Conservation (phyloP, 495 filamentous ascomycete species). For the Xylaria sp. region DNA sequence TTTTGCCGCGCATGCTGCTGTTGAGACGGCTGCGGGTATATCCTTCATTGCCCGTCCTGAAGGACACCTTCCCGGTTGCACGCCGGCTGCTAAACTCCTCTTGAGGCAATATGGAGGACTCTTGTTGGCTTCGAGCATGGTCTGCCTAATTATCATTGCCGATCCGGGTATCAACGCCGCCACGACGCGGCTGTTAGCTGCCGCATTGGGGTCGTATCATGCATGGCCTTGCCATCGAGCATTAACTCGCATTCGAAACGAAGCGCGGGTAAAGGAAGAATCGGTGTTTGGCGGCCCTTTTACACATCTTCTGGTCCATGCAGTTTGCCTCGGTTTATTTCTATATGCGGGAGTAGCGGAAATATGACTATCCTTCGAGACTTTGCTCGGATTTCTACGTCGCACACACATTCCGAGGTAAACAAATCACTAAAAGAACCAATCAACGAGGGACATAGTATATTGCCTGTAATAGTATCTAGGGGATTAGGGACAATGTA, state of each 20-base stretch:
- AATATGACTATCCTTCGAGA: not conserved
- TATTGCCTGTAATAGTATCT: too few species aligned
- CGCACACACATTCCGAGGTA: not conserved
- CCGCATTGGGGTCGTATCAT: slow-evolving; percentile 48
- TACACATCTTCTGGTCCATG: slow-evolving; percentile 19
- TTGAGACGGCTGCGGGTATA: slow-evolving; percentile 39
- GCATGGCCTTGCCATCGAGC: slow-evolving; percentile 49
- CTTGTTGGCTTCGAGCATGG: slow-evolving; percentile 44
- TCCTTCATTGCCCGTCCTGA: slow-evolving; percentile 41
- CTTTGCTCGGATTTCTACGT: not conserved
- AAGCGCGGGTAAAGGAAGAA: not conserved
- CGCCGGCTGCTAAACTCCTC: slow-evolving; percentile 44
- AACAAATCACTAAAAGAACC: not conserved
- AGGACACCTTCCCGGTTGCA: slow-evolving; percentile 41
- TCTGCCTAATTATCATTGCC: slow-evolving; percentile 35
- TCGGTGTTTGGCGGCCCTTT: slow-evolving; percentile 17
- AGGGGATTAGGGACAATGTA: not conserved
- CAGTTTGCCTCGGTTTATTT: slow-evolving; percentile 20
- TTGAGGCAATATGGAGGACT: slow-evolving; percentile 49
- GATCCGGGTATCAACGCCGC: slow-evolving; percentile 35
- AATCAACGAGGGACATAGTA: not conserved
- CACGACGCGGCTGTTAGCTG: slow-evolving; percentile 32
- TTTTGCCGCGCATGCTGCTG: slow-evolving; percentile 35
- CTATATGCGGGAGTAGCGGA: not conserved
- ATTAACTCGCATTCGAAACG: slow-evolving; percentile 27